Conservation (phyloP, 345 rosid species). For the Atalantia buxifolia region DNA sequence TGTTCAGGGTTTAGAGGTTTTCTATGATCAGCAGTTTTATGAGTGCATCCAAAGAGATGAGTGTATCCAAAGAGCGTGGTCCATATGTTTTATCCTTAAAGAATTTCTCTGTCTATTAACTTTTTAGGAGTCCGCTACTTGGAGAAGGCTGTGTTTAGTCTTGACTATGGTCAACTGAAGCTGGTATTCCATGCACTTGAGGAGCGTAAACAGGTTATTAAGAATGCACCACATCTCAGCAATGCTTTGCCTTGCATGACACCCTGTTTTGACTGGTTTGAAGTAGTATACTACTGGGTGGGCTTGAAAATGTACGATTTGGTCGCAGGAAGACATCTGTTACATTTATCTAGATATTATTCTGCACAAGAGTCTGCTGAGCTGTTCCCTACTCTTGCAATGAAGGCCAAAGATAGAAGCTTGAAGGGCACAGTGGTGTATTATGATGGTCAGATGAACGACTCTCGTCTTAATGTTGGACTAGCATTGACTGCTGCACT, state of each 20-base stretch:
- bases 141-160: conserved; percentile 97
- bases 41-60: not conserved
- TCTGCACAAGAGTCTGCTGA: conserved; percentile 77
- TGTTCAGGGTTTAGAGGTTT: not conserved
- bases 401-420: conserved; percentile 57
- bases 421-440: conserved; percentile 92
- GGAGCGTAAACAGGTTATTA: conserved; percentile 92
- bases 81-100: not conserved
- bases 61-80: not conserved
- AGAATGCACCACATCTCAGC: conserved; percentile 93
- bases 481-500: conserved; percentile 88
- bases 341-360: conserved; percentile 91
- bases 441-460: conserved; percentile 99
- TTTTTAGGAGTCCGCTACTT: conserved; percentile 82
- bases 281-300: conserved; percentile 86
- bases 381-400: conserved; percentile 93
- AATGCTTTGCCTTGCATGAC: conserved; percentile 99
- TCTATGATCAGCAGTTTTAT: not conserved
- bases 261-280: conserved; percentile 96
- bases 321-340: conserved; percentile 80
- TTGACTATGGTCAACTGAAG: conserved; percentile 90
- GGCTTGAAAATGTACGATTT: conserved; percentile 96
- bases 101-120: not conserved
- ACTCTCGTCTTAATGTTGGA: conserved; percentile 83
- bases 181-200: conserved; percentile 95